Evolutionary conservation across 345 rosid genomes (phyloP).

Genomic region (Microcos paniculata): DNA sequence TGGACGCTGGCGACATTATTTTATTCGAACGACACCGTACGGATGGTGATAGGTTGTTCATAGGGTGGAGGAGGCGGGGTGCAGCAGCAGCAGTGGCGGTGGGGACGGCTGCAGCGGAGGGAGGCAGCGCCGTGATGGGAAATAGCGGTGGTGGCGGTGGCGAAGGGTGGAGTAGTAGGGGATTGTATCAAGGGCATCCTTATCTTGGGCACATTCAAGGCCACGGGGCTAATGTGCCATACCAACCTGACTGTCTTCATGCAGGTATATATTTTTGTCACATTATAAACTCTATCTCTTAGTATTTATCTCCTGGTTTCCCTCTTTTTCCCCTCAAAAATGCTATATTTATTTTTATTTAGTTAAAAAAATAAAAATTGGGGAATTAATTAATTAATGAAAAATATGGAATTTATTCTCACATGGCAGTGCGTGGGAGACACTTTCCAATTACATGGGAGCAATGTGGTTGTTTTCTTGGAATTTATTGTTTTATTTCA

Average conservation of each 20-base stretch:
- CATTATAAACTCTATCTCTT: background rate
- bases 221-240: slow-evolving; percentile 33
- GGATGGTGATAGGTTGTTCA: slow-evolving; percentile 56
- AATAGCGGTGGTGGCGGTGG: slow-evolving; percentile 18
- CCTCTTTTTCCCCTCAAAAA: background rate
- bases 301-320: background rate
- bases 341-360: background rate
- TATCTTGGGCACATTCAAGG: slow-evolving; percentile 36
- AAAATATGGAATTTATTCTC: background rate
- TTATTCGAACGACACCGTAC: slow-evolving; percentile 60
- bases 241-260: slow-evolving; percentile 60
- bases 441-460: slow-evolving; percentile 46
- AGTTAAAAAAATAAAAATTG: background rate
- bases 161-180: slow-evolving; percentile 29
- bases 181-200: slow-evolving; percentile 32
- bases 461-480: slow-evolving; percentile 14
- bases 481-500: background rate
- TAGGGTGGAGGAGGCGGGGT: slow-evolving; percentile 67
- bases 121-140: background rate
- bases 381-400: background rate
- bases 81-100: background rate
- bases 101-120: slow-evolving; percentile 1
- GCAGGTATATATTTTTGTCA: slow-evolving; percentile 48
- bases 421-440: slow-evolving; percentile 30
- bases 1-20: slow-evolving; percentile 77